phyloP scores from a whole-genome alignment of 768 basidiomycete genomes.

The Xerocomellus chrysenteron region DNA sequence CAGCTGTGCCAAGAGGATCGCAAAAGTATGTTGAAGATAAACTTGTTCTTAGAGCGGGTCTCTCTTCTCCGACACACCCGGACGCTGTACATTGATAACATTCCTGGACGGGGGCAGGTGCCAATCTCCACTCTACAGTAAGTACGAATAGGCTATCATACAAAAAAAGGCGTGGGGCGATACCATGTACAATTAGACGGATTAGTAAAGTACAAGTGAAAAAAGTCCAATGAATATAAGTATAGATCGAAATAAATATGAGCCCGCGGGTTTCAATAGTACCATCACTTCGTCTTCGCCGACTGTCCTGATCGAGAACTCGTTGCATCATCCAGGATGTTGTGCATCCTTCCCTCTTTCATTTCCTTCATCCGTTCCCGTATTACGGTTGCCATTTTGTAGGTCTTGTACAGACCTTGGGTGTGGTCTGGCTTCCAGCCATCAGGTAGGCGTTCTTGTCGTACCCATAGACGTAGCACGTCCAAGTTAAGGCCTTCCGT shows the following conservation, averaged over 20 bases:
- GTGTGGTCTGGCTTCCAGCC: slow-evolving; percentile 34
- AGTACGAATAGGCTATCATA: neutral
- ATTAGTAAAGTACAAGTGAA: neutral
- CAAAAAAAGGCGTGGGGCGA: neutral
- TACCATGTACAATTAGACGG: neutral
- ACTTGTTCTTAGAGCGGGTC: too few species aligned
- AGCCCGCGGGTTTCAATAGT: neutral
- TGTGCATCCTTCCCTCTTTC: slow-evolving; percentile 15
- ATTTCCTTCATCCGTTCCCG: slow-evolving; percentile 29
- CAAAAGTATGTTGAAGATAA: too few species aligned
- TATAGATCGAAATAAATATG: slow-evolving; percentile 5
- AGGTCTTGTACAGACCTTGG: slow-evolving; percentile 30
- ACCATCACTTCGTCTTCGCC: slow-evolving; percentile 18
- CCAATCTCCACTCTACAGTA: too few species aligned
- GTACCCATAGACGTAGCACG: slow-evolving; percentile 50
- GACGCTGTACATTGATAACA: neutral
- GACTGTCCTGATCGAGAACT: neutral
- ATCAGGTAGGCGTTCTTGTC: slow-evolving; percentile 49
- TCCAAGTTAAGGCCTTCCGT: slow-evolving; percentile 46
- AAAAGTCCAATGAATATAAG: neutral
- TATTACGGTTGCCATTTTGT: slow-evolving; percentile 29
- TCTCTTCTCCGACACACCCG: too few species aligned
- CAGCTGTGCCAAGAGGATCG: neutral
- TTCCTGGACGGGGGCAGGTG: neutral
- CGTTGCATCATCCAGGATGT: slow-evolving; percentile 17